These are phyloP conservation scores for Fusarium palustre DNA, from an alignment of 2,329 filamentous ascomycete species.

Conservation along the genomic window DNA sequence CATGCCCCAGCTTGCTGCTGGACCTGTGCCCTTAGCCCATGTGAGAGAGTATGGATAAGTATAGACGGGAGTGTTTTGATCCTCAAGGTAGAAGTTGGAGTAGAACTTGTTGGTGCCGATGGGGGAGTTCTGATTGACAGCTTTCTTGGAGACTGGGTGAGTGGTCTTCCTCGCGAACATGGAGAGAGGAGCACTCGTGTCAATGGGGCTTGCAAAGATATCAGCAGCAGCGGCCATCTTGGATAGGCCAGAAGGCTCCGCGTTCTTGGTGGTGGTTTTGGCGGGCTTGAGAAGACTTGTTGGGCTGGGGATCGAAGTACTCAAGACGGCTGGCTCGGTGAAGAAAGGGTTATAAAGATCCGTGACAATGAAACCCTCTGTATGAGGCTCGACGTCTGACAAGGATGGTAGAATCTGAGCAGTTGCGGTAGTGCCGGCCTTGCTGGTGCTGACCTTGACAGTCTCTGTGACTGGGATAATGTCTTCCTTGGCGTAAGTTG, in stretches of 20 bases:
- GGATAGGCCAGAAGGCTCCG: slow-evolving; percentile 29
- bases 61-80: slow-evolving; percentile 76
- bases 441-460: slow-evolving; percentile 44
- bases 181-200: slow-evolving; percentile 62
- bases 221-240: slow-evolving; percentile 53
- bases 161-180: slow-evolving; percentile 62
- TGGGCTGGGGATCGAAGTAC: slow-evolving; percentile 52
- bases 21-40: slow-evolving; percentile 74
- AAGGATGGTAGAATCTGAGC: slow-evolving; percentile 48
- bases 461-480: slow-evolving; percentile 47
- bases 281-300: slow-evolving; percentile 50
- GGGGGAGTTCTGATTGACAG: slow-evolving; percentile 62
- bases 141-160: slow-evolving; percentile 68
- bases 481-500: slow-evolving; percentile 44
- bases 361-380: slow-evolving; percentile 48
- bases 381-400: slow-evolving; percentile 49
- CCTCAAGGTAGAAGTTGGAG: slow-evolving; percentile 81
- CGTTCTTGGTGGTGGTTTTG: slow-evolving; percentile 42
- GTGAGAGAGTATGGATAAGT: slow-evolving; percentile 79
- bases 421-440: slow-evolving; percentile 43
- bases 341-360: slow-evolving; percentile 37
- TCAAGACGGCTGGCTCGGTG: slow-evolving; percentile 30
- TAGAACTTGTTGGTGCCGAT: slow-evolving; percentile 85
- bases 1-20: slow-evolving; percentile 79
- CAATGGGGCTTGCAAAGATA: slow-evolving; percentile 69